A percentile compares a stretch with the other conserved stretches of the same genome.
Evolutionary conservation across 495 filamentous ascomycete species (phyloP).

Genomic region (Annulohypoxylon maeteangense): DNA sequence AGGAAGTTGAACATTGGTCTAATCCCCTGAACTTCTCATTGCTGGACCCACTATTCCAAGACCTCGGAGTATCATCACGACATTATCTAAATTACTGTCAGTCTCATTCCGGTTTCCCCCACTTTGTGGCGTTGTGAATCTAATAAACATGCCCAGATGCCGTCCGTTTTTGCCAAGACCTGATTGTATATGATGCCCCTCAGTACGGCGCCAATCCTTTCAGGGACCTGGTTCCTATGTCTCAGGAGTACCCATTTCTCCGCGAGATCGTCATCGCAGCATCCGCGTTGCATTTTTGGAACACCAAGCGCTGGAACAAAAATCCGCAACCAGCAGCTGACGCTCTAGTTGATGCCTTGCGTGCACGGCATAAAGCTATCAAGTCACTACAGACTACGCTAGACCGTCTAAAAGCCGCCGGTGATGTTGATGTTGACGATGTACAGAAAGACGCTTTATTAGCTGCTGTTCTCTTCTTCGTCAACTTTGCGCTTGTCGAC

Average conservation of each 20-base stretch:
- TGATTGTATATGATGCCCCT: conserved; percentile 62
- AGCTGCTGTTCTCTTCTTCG: conserved; percentile 64
- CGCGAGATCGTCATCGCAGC: conserved; percentile 63
- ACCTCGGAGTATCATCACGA: conserved; percentile 50
- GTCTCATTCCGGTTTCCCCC: not conserved
- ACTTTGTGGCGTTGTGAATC: not conserved
- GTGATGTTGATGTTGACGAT: conserved; percentile 34
- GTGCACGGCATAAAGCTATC: conserved; percentile 61
- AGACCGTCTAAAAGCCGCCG: conserved; percentile 10
- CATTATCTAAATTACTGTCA: conserved; percentile 58
- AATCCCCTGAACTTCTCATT: conserved; percentile 34
- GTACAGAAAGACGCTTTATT: conserved; percentile 56
- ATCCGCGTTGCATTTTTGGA: conserved; percentile 65
- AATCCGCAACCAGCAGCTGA: conserved; percentile 17
- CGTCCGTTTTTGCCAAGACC: conserved; percentile 61
- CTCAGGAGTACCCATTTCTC: conserved; percentile 56
- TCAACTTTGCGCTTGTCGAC: conserved; percentile 68
- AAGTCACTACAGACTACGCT: conserved; percentile 53
- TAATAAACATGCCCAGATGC: conserved; percentile 53
- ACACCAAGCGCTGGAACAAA: conserved; percentile 34
- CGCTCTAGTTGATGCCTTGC: conserved; percentile 60
- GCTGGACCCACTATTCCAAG: conserved; percentile 53
- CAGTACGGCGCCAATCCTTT: conserved; percentile 61
- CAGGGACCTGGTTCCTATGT: conserved; percentile 60
- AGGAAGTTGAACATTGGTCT: conserved; percentile 19